Conservation (phyloP, 352 stramenopile species). For the Phytophthora cryptogea region DNA sequence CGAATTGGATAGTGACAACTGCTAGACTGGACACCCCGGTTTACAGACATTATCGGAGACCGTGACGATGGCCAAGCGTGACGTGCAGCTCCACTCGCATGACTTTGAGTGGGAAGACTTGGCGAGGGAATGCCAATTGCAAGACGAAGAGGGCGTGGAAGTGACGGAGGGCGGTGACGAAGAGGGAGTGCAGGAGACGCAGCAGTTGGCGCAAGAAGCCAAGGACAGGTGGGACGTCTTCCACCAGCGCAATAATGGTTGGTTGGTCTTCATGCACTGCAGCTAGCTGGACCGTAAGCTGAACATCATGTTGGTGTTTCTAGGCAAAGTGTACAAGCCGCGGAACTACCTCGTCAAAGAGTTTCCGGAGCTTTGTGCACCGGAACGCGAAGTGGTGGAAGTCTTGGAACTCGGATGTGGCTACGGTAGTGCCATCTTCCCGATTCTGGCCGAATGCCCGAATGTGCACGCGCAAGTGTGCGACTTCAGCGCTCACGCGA, state of each 20-base stretch:
- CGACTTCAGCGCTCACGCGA: conserved; percentile 85
- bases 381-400: conserved; percentile 40
- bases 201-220: conserved; percentile 52
- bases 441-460: conserved; percentile 69
- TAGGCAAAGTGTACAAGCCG: conserved; percentile 83
- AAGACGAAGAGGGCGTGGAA: conserved; percentile 13
- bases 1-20: conserved; percentile 6
- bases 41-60: conserved; percentile 7
- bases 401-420: conserved; percentile 86
- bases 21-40: background rate
- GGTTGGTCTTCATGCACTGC: background rate
- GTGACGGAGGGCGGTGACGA: conserved; percentile 5
- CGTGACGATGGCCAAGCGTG: conserved; percentile 9
- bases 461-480: conserved; percentile 74
- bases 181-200: conserved; percentile 10
- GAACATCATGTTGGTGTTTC: background rate
- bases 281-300: background rate
- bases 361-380: conserved; percentile 67
- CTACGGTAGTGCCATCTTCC: conserved; percentile 88
- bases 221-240: conserved; percentile 81
- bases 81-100: conserved; percentile 72
- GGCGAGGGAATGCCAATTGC: conserved; percentile 45
- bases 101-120: conserved; percentile 83
- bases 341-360: conserved; percentile 84
- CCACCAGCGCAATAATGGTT: conserved; percentile 78